A percentile compares a stretch with the other conserved stretches of the same genome.
phyloP scores from a whole-genome alignment of 768 basidiomycete species.

The Agrocybe chaxingu region DNA sequence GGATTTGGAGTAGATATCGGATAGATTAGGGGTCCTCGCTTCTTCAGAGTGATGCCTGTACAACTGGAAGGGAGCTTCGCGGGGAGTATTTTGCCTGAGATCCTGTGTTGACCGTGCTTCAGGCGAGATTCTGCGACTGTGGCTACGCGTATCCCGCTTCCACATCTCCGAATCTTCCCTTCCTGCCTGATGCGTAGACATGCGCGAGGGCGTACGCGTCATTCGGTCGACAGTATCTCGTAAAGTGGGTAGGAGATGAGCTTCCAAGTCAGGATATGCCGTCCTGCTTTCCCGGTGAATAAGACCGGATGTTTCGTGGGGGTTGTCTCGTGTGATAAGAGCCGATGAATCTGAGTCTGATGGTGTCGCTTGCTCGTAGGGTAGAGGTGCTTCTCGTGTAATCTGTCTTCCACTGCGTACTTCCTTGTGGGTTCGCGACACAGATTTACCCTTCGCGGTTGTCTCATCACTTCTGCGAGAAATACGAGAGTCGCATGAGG shows the following conservation, averaged over 20 bases:
- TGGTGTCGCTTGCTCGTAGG: neutral
- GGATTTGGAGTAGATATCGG: conserved; percentile 4
- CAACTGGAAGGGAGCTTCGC: neutral
- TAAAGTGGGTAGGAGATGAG: conserved; percentile 65
- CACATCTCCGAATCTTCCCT: neutral
- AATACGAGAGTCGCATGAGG: conserved; percentile 9
- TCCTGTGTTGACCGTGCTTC: conserved; percentile 1
- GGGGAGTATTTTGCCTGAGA: conserved; percentile 5
- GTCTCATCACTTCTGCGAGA: neutral
- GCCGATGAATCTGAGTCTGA: conserved; percentile 11
- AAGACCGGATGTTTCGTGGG: conserved; percentile 1
- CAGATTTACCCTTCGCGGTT: neutral
- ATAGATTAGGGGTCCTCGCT: conserved; percentile 4
- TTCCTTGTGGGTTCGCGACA: neutral
- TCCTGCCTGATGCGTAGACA: conserved; percentile 6
- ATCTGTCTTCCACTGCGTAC: neutral
- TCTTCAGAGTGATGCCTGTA: neutral
- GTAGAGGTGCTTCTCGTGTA: neutral
- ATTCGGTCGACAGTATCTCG: conserved; percentile 73
- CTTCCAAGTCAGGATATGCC: conserved; percentile 59
- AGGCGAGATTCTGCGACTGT: conserved; percentile 8
- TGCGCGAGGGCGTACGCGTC: conserved; percentile 51
- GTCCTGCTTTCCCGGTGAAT: conserved; percentile 28
- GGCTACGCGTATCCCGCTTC: neutral
- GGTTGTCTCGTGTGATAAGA: conserved; percentile 4